phyloP scores from a whole-genome alignment of 2,329 filamentous ascomycete genomes.

The Talaromyces sp. region DNA sequence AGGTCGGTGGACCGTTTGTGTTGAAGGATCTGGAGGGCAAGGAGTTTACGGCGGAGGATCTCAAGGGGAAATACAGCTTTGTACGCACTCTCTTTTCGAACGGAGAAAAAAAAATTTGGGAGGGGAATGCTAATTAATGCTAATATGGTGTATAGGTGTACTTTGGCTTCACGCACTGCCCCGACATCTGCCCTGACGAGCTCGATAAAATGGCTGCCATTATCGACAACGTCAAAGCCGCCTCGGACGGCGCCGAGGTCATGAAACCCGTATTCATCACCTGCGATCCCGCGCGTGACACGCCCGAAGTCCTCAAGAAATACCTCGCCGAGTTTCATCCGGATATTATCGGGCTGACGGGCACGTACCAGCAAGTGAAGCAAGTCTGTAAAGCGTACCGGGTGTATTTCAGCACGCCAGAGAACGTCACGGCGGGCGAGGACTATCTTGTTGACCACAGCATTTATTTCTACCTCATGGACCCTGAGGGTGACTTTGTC shows the following conservation, averaged over 20 bases:
- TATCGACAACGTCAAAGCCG: constrained; percentile 63
- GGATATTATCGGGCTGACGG: constrained; percentile 80
- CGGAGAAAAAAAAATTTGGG: neutral
- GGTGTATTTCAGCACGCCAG: constrained; percentile 94
- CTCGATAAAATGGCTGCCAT: constrained; percentile 99
- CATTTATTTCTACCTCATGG: constrained; percentile 99
- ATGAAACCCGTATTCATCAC: constrained; percentile 86
- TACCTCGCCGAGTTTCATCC: constrained; percentile 92
- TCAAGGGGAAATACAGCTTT: constrained; percentile 75
- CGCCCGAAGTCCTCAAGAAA: constrained; percentile 72
- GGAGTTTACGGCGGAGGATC: constrained; percentile 69
- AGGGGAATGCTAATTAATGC: constrained; percentile 10
- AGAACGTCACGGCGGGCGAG: constrained; percentile 82
- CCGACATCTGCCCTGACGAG: constrained; percentile 97
- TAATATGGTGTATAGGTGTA: constrained; percentile 61
- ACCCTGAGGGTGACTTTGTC: constrained; percentile 96
- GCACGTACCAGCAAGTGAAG: constrained; percentile 91
- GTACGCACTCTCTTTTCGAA: constrained; percentile 21
- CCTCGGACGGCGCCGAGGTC: constrained; percentile 34
- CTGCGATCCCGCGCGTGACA: constrained; percentile 90
- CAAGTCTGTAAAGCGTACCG: constrained; percentile 90
- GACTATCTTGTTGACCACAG: constrained; percentile 98
- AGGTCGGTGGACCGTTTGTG: constrained; percentile 84
- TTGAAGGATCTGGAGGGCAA: constrained; percentile 78
- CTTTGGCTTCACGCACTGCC: constrained; percentile 97